Percentiles rank a stretch among this genome's conserved stretches.
phyloP scores from a whole-genome alignment of 2,329 filamentous ascomycete genomes.

The Colletotrichum limetticola region DNA sequence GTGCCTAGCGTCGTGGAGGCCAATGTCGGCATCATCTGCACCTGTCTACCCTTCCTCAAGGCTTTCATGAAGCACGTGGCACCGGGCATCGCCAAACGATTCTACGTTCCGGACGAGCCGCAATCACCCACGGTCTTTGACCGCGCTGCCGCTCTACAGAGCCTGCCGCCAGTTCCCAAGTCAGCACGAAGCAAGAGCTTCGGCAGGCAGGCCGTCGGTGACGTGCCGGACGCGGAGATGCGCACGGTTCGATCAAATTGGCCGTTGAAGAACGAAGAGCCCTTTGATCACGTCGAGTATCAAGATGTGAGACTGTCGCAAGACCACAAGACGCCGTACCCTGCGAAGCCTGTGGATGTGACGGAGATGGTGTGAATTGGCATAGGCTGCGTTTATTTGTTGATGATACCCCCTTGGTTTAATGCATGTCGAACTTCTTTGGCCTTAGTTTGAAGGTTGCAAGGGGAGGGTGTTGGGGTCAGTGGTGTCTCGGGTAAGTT shows the following conservation, averaged over 20 bases:
- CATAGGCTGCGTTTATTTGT: background rate
- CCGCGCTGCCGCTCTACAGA: constrained; percentile 22
- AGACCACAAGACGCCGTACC: background rate
- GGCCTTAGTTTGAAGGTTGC: background rate
- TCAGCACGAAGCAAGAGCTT: constrained; percentile 10
- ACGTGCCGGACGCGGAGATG: background rate
- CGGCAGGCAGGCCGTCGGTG: constrained; percentile 2
- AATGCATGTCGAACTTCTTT: background rate
- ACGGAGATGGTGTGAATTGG: constrained; percentile 20
- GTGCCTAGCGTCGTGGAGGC: constrained; percentile 25
- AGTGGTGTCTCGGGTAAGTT: background rate
- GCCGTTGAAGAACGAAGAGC: constrained; percentile 13
- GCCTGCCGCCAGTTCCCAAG: constrained; percentile 3
- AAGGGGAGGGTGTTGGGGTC: background rate
- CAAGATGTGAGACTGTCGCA: background rate
- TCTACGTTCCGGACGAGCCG: background rate
- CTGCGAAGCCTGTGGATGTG: constrained; percentile 9
- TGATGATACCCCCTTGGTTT: constrained; percentile 9
- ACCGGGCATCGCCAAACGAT: background rate
- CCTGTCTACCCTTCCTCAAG: constrained; percentile 33
- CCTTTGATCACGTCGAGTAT: background rate
- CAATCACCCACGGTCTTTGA: constrained; percentile 22
- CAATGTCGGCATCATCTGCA: constrained; percentile 33
- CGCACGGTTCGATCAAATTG: background rate
- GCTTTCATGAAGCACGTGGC: constrained; percentile 18